These are phyloP conservation scores for Barnettozyma salicaria DNA, from an alignment of 805 yeast genomes.

Conservation along the genomic window DNA sequence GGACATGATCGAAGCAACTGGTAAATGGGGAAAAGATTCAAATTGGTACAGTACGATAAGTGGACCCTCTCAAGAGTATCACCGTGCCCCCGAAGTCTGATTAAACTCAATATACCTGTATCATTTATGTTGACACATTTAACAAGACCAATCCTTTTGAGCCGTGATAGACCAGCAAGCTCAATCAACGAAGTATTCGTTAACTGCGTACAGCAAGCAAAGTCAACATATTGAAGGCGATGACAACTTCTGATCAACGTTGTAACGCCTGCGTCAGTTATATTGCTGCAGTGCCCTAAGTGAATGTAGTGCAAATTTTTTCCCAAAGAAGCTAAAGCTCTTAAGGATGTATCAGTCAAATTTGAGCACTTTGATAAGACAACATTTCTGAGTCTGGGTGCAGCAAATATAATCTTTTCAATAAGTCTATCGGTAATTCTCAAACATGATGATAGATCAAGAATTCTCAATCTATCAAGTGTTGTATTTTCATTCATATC, in stretches of 20 bases:
- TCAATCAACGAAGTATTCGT: conserved; percentile 79
- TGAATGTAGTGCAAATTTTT: conserved; percentile 82
- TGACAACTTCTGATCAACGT: conserved; percentile 71
- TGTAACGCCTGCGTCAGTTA: conserved; percentile 84
- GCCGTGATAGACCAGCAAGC: conserved; percentile 66
- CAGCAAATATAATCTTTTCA: conserved; percentile 60
- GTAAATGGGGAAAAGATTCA: conserved; percentile 73
- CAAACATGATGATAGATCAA: conserved; percentile 81
- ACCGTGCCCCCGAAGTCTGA: conserved; percentile 59
- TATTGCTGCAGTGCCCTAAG: conserved; percentile 86
- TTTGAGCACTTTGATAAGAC: conserved; percentile 84
- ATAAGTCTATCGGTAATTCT: conserved; percentile 77
- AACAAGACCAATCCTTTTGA: conserved; percentile 88
- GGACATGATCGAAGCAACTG: conserved; percentile 75
- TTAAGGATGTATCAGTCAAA: conserved; percentile 75
- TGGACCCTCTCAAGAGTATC: conserved; percentile 90
- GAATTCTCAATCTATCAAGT: conserved; percentile 65
- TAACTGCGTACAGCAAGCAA: conserved; percentile 88
- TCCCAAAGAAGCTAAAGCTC: conserved; percentile 67
- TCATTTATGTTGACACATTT: conserved; percentile 87
- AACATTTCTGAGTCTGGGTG: conserved; percentile 84
- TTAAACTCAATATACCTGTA: conserved; percentile 67
- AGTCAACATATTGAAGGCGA: conserved; percentile 84
- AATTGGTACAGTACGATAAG: conserved; percentile 79
- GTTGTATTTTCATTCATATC: conserved; percentile 41